These are phyloP conservation scores for Xylaria sp. DNA, from an alignment of 2,329 filamentous ascomycete genomes.

Conservation along the genomic window DNA sequence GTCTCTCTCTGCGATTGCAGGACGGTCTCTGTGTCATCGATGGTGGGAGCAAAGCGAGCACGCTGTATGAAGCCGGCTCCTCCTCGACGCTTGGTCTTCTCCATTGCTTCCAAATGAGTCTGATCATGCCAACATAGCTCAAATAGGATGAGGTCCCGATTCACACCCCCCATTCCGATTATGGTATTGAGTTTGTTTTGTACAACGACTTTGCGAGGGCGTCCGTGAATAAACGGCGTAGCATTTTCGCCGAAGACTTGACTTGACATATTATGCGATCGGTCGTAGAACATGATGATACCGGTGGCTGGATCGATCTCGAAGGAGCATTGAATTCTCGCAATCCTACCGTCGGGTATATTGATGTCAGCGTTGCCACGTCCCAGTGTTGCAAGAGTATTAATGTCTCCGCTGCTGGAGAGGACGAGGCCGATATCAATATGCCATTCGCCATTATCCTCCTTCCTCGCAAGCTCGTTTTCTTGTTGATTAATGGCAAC, in stretches of 20 bases:
- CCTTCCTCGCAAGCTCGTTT: no score
- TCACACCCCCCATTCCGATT: conserved; percentile 6
- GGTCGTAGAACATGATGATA: conserved; percentile 18
- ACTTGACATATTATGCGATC: background rate
- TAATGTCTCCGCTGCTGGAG: background rate
- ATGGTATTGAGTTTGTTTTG: accelerated
- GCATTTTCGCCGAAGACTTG: background rate
- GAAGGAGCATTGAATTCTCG: conserved; percentile 18
- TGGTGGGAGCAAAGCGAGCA: background rate
- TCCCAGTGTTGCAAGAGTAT: conserved; percentile 7
- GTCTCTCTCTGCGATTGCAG: background rate
- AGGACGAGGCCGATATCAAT: conserved; percentile 9
- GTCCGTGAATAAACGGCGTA: background rate
- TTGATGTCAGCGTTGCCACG: conserved; percentile 2
- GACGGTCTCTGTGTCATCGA: background rate
- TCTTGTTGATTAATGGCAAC: no score
- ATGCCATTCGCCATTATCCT: background rate
- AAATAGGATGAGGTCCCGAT: background rate
- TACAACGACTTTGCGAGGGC: conserved; percentile 15
- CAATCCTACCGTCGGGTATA: background rate
- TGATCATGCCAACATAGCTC: background rate
- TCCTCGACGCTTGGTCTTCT: background rate
- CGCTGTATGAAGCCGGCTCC: background rate
- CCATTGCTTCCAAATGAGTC: background rate
- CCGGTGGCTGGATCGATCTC: background rate